A percentile compares a stretch with the other conserved stretches of the same genome.
Conservation (phyloP, 2,329 filamentous ascomycete genomes). For the Cordyceps militaris region DNA sequence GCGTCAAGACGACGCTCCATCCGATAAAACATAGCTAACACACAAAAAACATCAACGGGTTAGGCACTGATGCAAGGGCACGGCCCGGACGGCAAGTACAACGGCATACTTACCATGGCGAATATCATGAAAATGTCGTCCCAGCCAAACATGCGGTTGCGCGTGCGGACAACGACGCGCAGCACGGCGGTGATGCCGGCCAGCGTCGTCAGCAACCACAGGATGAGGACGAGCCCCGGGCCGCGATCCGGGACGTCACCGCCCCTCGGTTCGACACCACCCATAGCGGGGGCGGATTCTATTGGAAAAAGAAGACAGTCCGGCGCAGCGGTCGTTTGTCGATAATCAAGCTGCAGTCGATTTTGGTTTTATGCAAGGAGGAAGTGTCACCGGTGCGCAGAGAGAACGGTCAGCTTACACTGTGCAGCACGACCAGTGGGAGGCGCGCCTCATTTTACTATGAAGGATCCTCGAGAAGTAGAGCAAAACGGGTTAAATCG, state of each 20-base stretch:
- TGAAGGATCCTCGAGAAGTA: not conserved
- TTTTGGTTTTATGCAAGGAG: not conserved
- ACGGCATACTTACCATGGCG: constrained; percentile 17
- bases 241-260: constrained; percentile 14
- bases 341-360: not conserved
- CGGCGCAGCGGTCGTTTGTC: not conserved
- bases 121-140: constrained; percentile 18
- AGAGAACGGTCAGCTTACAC: not conserved
- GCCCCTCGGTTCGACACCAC: not conserved
- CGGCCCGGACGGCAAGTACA: too few species aligned
- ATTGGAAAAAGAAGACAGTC: not conserved
- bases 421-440: too few species aligned
- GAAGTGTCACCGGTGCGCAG: not conserved
- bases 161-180: constrained; percentile 13
- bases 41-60: not conserved
- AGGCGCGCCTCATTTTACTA: too few species aligned
- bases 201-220: constrained; percentile 17
- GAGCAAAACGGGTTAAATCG: not conserved
- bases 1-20: constrained; percentile 17
- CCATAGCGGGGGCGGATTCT: not conserved
- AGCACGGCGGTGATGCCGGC: constrained; percentile 14
- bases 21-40: constrained; percentile 17
- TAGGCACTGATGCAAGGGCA: not conserved
- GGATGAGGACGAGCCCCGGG: constrained; percentile 10
- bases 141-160: constrained; percentile 17